Base-by-base conservation (phyloP, 805 yeast genomes). In the Saccharomycopsis sp. region DNA sequence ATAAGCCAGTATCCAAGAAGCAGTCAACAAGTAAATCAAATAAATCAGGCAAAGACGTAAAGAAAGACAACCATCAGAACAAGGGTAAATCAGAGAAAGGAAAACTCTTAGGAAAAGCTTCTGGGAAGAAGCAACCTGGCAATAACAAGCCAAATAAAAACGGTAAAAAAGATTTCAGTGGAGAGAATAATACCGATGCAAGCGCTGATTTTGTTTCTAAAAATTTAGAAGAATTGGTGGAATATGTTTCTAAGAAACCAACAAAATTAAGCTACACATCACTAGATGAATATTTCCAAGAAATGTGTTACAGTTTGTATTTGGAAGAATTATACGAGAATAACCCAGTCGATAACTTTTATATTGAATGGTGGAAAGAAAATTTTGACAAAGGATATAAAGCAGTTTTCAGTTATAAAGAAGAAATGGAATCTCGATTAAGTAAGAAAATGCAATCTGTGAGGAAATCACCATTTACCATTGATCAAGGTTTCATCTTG, bases 301-400 rank as follows among this genome's bases (percentile, higher is more conserved):
- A 77, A 51, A 73, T 79, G 65, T 71, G 82, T 44, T 73, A 72
- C 59, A 79, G 79, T 43, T 58, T 81, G 44, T 79, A 77, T 48
- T 63, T 79, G 34, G 89, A 82, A 56, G 85, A 81, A 53, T 69
- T 73, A 43, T 61, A 67, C 21, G 73, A 70, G 22, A 64, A 67
- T 14, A 66, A 68, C 6, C 69, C 75, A 40, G 59, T 70, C 31
- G 63, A 70, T 0, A 72, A 74, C 42, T 70, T 77, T 51, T 60
- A 66, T 6, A 63, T 79, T 36, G 72, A 72, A 44, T 79, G 81
- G 81, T 75, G 70, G 42, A 67, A 14, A 13, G 17, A 31, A 24
- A 28, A 33, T 23, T 11, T 26, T 11, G 35, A 45, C 14, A 23
- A 26, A 14, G 45, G 40, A 4, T 46, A 29, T 23, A 20, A 29